phyloP scores from a whole-genome alignment of 192 early-diverging fungal genomes.

The Coemansia sp. region DNA sequence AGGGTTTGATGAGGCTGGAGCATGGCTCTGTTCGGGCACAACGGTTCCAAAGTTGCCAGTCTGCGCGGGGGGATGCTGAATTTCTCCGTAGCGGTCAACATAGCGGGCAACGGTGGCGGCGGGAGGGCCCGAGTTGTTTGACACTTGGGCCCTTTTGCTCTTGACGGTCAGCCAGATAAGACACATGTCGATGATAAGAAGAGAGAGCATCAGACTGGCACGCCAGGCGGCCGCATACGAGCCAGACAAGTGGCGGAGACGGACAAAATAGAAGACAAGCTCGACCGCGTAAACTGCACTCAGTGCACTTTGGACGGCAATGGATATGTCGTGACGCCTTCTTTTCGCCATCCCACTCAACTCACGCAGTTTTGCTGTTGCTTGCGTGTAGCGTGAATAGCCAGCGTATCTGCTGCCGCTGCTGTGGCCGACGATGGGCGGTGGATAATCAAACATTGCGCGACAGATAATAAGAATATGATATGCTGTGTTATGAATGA shows the following conservation, averaged over 20 bases:
- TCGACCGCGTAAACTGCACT: conserved; percentile 37
- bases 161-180: conserved; percentile 52
- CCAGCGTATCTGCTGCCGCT: not conserved
- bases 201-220: conserved; percentile 42
- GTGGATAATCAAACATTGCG: conserved; percentile 39
- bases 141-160: conserved; percentile 19
- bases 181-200: conserved; percentile 38
- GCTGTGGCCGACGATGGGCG: conserved; percentile 3
- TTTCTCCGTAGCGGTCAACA: not conserved
- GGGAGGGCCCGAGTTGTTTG: not conserved
- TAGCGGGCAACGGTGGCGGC: not conserved
- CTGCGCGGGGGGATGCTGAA: not conserved
- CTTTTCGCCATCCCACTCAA: conserved; percentile 20
- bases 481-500: not conserved
- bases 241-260: conserved; percentile 35
- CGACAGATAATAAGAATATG: not conserved
- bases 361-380: conserved; percentile 6
- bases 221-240: conserved; percentile 45
- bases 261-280: conserved; percentile 49
- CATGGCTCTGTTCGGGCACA: not conserved
- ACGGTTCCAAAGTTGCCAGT: not conserved
- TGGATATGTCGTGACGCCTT: conserved; percentile 50
- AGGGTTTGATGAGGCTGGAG: not conserved
- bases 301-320: conserved; percentile 37
- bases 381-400: conserved; percentile 12